phyloP scores from a whole-genome alignment of 2,329 filamentous ascomycete genomes.

The Magnaporthiopsis rhizophila region DNA sequence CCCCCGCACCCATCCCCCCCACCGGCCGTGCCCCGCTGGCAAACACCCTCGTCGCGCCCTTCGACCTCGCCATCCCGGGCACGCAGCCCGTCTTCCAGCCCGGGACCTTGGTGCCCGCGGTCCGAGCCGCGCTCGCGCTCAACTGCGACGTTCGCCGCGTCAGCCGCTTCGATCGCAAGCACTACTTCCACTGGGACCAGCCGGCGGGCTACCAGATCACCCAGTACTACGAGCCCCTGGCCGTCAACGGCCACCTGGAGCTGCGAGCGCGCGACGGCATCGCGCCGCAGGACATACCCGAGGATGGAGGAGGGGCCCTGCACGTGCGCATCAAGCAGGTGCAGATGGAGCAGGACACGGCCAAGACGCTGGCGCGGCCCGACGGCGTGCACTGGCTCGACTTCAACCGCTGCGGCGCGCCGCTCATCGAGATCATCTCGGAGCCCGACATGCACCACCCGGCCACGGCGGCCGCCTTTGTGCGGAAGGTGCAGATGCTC shows the following conservation, averaged over 20 bases:
- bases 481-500: slow-evolving; percentile 79
- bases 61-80: slow-evolving; percentile 84
- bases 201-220: slow-evolving; percentile 96
- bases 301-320: slow-evolving; percentile 32
- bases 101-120: slow-evolving; percentile 76
- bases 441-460: slow-evolving; percentile 82
- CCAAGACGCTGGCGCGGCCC: slow-evolving; percentile 78
- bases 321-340: slow-evolving; percentile 82
- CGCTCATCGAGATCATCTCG: slow-evolving; percentile 92
- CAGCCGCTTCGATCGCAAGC: slow-evolving; percentile 90
- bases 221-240: slow-evolving; percentile 77
- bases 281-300: slow-evolving; percentile 60
- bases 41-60: slow-evolving; percentile 81
- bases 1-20: slow-evolving; percentile 43
- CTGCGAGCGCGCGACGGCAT: slow-evolving; percentile 73
- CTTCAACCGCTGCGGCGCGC: slow-evolving; percentile 86
- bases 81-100: slow-evolving; percentile 81
- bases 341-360: slow-evolving; percentile 96
- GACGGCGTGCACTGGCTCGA: slow-evolving; percentile 72
- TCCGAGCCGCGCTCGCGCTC: slow-evolving; percentile 80
- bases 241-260: slow-evolving; percentile 61
- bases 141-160: slow-evolving; percentile 67
- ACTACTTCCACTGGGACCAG: slow-evolving; percentile 99
- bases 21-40: slow-evolving; percentile 31
- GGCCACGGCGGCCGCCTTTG: slow-evolving; percentile 76